Base-by-base conservation (phyloP, 2,329 filamentous ascomycete genomes). In the Claviceps maximensis region DNA sequence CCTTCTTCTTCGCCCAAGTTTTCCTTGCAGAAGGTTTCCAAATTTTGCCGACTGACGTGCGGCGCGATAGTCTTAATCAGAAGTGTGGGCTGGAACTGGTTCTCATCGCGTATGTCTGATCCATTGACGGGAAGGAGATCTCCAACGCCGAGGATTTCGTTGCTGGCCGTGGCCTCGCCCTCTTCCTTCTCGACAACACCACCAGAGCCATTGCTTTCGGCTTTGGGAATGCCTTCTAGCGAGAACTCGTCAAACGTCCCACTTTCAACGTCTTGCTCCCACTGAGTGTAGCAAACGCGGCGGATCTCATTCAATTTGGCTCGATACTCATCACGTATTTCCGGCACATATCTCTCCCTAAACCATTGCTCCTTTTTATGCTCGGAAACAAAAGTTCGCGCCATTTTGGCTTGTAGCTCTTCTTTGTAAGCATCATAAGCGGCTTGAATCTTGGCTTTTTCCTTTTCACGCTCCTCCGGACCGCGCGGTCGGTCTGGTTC, bases 301-400 rank as follows among this genome's bases (percentile, higher is more conserved):
- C 94, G 85, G 64, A 87, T 89, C 47, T 89, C 85, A 67, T 85
- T 86, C 51, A 97, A 73, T 62, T 88, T 85, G 55, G 75, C 73
- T 53, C 86, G 83, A 62, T 96, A 81, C 2, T 79, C 76, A 58
- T 90, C 84, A 51, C 87, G 78, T 52, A 91, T 82, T 59, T 93
- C 88, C 1, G 88, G 80, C 31, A 94, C 84, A 62, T 98, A 98
- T 65, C 89, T 84, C 69, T 98, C 93, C 61, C 85, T 88, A 72
- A 98, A 98, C 93, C 93, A 98, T 65, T 98, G 91, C 67, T 98
- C 93, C 45, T 83, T 83, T 66, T 95, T 95, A 70, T 98, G 93
- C 61, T 89, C 86, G 49, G 85, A 81, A 44, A 98, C 93, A 65
- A 98, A 98, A 1, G 80, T 76, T 58, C 89, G 83, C 0, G 93